phyloP scores from a whole-genome alignment of 768 basidiomycete species.

The Tephrocybe rancida region DNA sequence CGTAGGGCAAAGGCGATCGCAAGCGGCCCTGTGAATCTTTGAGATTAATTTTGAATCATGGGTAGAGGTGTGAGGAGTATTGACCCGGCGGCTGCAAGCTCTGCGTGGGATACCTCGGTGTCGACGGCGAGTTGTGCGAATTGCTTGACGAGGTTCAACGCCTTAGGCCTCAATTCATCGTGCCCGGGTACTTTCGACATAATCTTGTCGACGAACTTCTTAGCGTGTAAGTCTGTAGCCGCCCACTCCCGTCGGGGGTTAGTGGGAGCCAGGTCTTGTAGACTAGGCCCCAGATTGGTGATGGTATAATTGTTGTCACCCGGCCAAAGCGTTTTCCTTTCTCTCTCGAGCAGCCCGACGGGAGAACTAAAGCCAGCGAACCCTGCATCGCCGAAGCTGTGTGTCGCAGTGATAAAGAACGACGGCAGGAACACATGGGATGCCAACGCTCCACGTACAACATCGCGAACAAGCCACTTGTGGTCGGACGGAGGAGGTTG shows the following conservation, averaged over 20 bases:
- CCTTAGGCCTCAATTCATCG: constrained; percentile 2
- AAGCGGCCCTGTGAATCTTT: background rate
- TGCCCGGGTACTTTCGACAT: constrained; percentile 7
- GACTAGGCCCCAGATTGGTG: constrained; percentile 20
- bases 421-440: constrained; percentile 21
- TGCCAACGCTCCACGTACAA: constrained; percentile 19
- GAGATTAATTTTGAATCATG: background rate
- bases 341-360: constrained; percentile 14
- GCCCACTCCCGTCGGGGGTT: constrained; percentile 15
- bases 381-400: constrained; percentile 24
- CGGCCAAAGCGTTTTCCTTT: constrained; percentile 19
- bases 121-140: constrained; percentile 18
- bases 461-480: constrained; percentile 24
- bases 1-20: constrained; percentile 18
- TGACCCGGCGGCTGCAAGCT: background rate
- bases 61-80: constrained; percentile 3
- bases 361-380: constrained; percentile 28
- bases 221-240: constrained; percentile 11
- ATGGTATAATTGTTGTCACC: constrained; percentile 13
- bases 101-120: constrained; percentile 15
- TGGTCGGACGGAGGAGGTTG: constrained; percentile 13
- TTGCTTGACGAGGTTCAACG: constrained; percentile 18
- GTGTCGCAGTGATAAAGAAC: constrained; percentile 9
- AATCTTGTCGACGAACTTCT: constrained; percentile 15
- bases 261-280: constrained; percentile 11